A percentile compares a stretch with the other conserved stretches of the same genome.
phyloP scores from a whole-genome alignment of 2,329 filamentous ascomycete species.

The Pezicula radicicola region DNA sequence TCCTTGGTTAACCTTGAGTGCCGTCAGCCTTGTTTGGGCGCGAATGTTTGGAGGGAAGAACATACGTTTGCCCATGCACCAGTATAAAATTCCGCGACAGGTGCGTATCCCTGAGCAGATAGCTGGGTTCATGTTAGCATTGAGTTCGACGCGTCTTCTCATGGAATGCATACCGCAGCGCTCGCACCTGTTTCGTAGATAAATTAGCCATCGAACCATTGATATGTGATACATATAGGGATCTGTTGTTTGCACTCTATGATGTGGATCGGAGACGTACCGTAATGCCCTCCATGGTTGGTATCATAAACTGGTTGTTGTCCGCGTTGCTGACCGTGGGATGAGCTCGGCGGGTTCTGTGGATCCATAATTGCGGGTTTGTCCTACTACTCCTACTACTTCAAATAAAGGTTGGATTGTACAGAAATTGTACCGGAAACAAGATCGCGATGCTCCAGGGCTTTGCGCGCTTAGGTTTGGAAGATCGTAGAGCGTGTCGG shows the following conservation, averaged over 20 bases:
- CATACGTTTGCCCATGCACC: conserved; percentile 92
- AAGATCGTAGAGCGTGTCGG: not conserved
- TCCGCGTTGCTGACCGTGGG: conserved; percentile 50
- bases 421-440: no score
- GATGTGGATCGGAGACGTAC: conserved; percentile 43
- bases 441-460: no score
- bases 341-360: conserved; percentile 47
- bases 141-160: conserved; percentile 1
- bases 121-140: conserved; percentile 53
- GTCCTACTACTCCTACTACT: no score
- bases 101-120: conserved; percentile 81
- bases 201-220: conserved; percentile 21
- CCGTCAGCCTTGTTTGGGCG: conserved; percentile 17
- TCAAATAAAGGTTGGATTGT: no score
- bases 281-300: conserved; percentile 73
- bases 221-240: not conserved
- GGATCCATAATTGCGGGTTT: conserved; percentile 46
- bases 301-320: conserved; percentile 69
- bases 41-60: conserved; percentile 13
- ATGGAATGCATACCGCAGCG: conserved; percentile 54
- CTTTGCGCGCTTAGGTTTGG: no score
- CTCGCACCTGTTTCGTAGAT: conserved; percentile 54
- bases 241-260: conserved; percentile 1
- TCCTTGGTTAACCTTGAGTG: conserved; percentile 82
- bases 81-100: conserved; percentile 86